Base-by-base conservation (phyloP, 768 basidiomycete genomes). In the Arthromyces matolae region DNA sequence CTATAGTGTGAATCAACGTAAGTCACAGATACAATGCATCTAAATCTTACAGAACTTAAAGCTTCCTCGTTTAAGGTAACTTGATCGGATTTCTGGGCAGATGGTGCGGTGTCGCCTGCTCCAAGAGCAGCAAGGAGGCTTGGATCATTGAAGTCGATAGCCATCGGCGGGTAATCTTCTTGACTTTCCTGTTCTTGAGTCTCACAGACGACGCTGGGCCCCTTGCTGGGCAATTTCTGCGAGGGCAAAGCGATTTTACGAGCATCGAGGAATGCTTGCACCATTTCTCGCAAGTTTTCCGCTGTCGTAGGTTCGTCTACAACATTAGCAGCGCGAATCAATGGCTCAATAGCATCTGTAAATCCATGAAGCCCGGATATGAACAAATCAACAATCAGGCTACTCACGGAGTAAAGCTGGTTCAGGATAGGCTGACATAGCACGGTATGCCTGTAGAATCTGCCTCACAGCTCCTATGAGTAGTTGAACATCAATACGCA, bases 111-210 rank as follows among this genome's bases (percentile, higher is more conserved):
- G 2, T 49, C 63, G 12, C 61, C 66, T 8, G 65, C 69, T 9
- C 72, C 77, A 6, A 87, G 70, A 6, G 81, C 71, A 23, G 78
- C 81, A 14, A 77, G 57, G 1, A 87, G 60, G 13, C 71, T 74
- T 18, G 81, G 83, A 55, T 89, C 86, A 43, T 85, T 80, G 38
- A 84, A 65, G 50, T 80, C 77, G 32, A 84, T 58, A 35, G 70
- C 68, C 19, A 61, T 44, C 20, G 53, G 53, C 13, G 76, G 80
- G 53, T 81, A 92, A 43, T 85, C 81, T 47, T 91, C 88, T 58
- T 93, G 89, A 53, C 85, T 90, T 51, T 91, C 89, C 57, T 80
- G 79, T 35, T 74, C 76, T 29, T 77, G n/a, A n/a, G n/a, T n/a
- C n/a, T n/a, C n/a, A n/a, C n/a, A n/a, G n/a, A n/a, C n/a, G n/a